Evolutionary conservation across 192 early-diverging fungal genomes (phyloP), one percentile per base, ranked within the genome.

Genomic region (Gaertneriomyces sp.): DNA sequence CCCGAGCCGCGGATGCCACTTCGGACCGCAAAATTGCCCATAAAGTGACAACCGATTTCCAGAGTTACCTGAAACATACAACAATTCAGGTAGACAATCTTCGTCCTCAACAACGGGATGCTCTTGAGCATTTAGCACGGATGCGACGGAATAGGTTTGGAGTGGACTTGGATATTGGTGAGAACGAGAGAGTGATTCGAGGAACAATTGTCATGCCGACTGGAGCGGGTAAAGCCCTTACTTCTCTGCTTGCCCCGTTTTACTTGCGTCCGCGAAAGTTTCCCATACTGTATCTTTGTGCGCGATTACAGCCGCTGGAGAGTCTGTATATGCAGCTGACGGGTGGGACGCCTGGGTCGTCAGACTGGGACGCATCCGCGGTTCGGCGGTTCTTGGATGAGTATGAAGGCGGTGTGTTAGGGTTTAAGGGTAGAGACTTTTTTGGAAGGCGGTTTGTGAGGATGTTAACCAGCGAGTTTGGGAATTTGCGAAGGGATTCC

Each of bases 151-250:
- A n/a, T n/a, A n/a, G n/a, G n/a, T n/a, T n/a, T n/a, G n/a, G n/a
- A n/a, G n/a, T n/a, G n/a, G n/a, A n/a, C n/a, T n/a, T n/a, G n/a
- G n/a, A n/a, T n/a, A n/a, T n/a, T n/a, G n/a, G n/a, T n/a, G n/a
- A n/a, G n/a, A n/a, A n/a, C n/a, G n/a, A n/a, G n/a, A n/a, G n/a
- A n/a, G n/a, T n/a, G n/a, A n/a, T 56, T 14, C 11, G 54, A 25
- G 54, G 54, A 56, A 56, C 54, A 11, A 25, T 56, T 20, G 54
- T 56, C n/a, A 56, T 56, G 54, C 54, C 54, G 10, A 56, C 54
- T 16, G 54, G 54, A 56, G n/a, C 54, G 11, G 54, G 54, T 11
- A 56, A 56, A 25, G 54, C 54, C 16, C 19, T 56, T n/a, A 25
- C 25, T 11, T n/a, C 54, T 25, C 54, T 56, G 11, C 33, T 56